Percentiles rank a stretch among this genome's conserved stretches.
These are phyloP conservation scores for Hamamelis virginiana DNA, from an alignment of 164 flowering plant species.

Conservation along the genomic window DNA sequence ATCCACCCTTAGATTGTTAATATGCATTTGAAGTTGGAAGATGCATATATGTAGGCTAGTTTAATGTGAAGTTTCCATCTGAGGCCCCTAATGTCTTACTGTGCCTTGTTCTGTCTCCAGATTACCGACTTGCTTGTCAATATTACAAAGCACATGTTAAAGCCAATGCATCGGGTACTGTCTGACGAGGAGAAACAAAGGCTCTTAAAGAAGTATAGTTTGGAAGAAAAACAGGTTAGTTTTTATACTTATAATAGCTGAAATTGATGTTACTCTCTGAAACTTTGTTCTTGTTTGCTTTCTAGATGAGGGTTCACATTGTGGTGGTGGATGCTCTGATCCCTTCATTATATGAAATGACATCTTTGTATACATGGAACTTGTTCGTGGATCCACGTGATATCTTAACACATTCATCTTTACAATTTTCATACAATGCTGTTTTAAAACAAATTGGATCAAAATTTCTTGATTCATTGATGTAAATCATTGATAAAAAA, in stretches of 20 bases:
- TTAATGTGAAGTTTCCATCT: background rate
- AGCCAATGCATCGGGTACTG: conserved; percentile 77
- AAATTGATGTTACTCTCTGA: background rate
- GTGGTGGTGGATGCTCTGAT: background rate
- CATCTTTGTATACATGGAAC: too few relatives aligned
- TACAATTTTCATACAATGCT: too few relatives aligned
- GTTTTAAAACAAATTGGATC: too few relatives aligned
- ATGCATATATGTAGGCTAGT: background rate
- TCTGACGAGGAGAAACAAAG: conserved; percentile 58
- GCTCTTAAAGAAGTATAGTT: conserved; percentile 58
- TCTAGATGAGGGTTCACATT: background rate
- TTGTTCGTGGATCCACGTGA: too few relatives aligned
- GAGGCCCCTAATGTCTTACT: background rate
- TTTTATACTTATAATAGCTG: background rate
- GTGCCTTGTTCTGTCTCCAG: conserved; percentile 26
- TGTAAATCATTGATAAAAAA: too few relatives aligned
- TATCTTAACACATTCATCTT: too few relatives aligned
- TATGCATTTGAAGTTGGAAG: background rate
- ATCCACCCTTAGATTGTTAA: too few relatives aligned
- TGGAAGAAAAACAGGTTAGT: conserved; percentile 85
- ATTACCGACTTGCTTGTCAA: conserved; percentile 70
- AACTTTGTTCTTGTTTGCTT: background rate
- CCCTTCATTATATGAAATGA: background rate
- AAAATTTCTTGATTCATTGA: too few relatives aligned
- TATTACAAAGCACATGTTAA: conserved; percentile 73